These are phyloP conservation scores for Skeletonema potamos DNA, from an alignment of 108 stramenopile genomes.

Conservation along the genomic window DNA sequence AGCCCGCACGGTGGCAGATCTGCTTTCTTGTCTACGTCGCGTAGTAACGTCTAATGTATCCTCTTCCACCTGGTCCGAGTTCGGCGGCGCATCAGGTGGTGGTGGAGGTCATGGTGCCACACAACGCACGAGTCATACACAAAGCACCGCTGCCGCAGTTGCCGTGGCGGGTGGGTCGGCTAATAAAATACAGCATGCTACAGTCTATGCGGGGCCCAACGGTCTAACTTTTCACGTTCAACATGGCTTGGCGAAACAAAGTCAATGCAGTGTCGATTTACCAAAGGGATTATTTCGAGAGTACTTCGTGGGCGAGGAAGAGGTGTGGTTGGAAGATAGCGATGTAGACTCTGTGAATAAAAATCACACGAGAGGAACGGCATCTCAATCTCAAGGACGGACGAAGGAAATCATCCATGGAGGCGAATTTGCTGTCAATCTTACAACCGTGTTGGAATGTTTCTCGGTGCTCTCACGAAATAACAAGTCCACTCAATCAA, in stretches of 20 bases:
- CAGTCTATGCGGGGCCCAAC: conserved; percentile 54
- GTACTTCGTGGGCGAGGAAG: conserved; percentile 60
- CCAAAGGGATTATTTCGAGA: conserved; percentile 62
- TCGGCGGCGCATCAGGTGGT: conserved; percentile 7
- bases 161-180: conserved; percentile 2
- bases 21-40: conserved; percentile 58
- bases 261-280: conserved; percentile 64
- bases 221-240: conserved; percentile 66
- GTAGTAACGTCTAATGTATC: conserved; percentile 21
- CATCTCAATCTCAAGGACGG: background rate
- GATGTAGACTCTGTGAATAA: conserved; percentile 20
- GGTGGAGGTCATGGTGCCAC: background rate
- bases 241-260: conserved; percentile 52
- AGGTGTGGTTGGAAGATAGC: conserved; percentile 35
- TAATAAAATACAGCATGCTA: conserved; percentile 54
- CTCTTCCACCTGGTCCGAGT: background rate
- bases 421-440: conserved; percentile 64
- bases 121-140: conserved; percentile 12
- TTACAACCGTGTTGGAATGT: conserved; percentile 65
- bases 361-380: conserved; percentile 5
- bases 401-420: conserved; percentile 40
- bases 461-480: conserved; percentile 50
- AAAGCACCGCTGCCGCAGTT: conserved; percentile 12
- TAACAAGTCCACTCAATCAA: conserved; percentile 5
- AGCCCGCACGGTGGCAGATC: conserved; percentile 48